A percentile compares a stretch with the other conserved stretches of the same genome.
These are phyloP conservation scores for Brassica napus DNA, from an alignment of 345 rosid genomes.

Conservation along the genomic window DNA sequence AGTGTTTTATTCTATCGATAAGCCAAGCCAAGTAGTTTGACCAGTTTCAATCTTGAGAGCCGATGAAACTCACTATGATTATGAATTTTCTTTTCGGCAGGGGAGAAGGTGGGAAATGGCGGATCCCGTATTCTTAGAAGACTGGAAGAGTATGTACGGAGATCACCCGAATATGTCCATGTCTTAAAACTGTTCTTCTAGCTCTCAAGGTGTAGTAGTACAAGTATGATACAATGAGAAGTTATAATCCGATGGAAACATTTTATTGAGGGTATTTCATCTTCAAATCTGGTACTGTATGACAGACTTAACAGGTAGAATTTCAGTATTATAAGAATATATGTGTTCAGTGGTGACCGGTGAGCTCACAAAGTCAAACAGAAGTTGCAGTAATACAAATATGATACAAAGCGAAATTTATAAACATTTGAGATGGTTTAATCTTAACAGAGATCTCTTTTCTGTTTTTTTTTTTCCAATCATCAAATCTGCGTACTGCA, in stretches of 20 bases:
- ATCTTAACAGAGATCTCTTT: too few relatives aligned
- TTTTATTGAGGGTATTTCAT: neutral
- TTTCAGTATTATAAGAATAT: too few relatives aligned
- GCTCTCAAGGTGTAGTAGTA: conserved; percentile 1
- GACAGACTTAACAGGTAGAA: too few relatives aligned
- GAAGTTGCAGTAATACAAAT: too few relatives aligned
- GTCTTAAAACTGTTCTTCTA: conserved; percentile 46
- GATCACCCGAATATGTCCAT: conserved; percentile 83
- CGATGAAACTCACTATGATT: neutral
- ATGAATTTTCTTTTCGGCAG: conserved; percentile 43
- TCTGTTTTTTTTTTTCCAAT: too few relatives aligned
- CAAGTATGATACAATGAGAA: neutral
- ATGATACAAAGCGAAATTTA: too few relatives aligned
- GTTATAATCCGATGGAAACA: neutral
- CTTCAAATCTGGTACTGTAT: neutral
- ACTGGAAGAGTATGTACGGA: conserved; percentile 75
- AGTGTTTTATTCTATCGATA: conserved; percentile 31
- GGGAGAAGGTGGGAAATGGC: conserved; percentile 57
- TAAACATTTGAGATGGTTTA: too few relatives aligned
- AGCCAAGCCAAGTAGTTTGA: conserved; percentile 35
- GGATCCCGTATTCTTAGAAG: conserved; percentile 55
- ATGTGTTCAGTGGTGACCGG: too few relatives aligned
- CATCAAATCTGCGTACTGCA: too few relatives aligned
- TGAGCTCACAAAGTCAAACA: too few relatives aligned
- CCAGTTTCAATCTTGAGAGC: conserved; percentile 7